Evolutionary conservation across 495 filamentous ascomycete genomes (phyloP).

Genomic region (Podospora pseudopauciseta): DNA sequence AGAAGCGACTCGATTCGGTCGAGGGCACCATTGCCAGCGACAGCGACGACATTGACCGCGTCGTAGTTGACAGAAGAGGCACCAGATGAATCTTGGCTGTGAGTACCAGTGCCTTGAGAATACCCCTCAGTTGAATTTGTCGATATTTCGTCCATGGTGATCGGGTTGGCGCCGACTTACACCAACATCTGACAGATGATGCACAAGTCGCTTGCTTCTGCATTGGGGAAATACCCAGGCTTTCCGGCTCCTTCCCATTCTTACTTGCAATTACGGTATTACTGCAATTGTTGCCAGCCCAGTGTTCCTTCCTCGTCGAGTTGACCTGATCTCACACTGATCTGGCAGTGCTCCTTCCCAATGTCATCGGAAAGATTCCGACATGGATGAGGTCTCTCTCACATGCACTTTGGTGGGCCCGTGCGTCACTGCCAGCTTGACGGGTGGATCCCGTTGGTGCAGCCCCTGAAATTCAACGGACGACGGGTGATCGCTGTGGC

Average conservation of each 20-base stretch:
- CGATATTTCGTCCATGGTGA: not conserved
- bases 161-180: not conserved
- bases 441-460: not conserved
- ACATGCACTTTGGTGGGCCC: not conserved
- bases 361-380: slow-evolving; percentile 2
- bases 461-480: slow-evolving; percentile 4
- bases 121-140: not conserved
- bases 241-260: not conserved
- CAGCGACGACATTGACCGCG: slow-evolving; percentile 8
- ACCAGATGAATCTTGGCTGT: not conserved
- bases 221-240: not conserved
- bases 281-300: not conserved
- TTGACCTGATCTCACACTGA: not conserved
- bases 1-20: slow-evolving; percentile 52
- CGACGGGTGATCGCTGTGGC: not conserved
- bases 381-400: not conserved
- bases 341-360: not conserved
- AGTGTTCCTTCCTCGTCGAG: not conserved
- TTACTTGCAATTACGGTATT: not conserved
- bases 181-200: not conserved
- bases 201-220: not conserved
- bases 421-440: not conserved
- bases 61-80: not conserved
- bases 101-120: not conserved
- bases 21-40: slow-evolving; percentile 33